Evolutionary conservation across 768 basidiomycete genomes (phyloP).

Genomic region (Nevesoporus exiguus): DNA sequence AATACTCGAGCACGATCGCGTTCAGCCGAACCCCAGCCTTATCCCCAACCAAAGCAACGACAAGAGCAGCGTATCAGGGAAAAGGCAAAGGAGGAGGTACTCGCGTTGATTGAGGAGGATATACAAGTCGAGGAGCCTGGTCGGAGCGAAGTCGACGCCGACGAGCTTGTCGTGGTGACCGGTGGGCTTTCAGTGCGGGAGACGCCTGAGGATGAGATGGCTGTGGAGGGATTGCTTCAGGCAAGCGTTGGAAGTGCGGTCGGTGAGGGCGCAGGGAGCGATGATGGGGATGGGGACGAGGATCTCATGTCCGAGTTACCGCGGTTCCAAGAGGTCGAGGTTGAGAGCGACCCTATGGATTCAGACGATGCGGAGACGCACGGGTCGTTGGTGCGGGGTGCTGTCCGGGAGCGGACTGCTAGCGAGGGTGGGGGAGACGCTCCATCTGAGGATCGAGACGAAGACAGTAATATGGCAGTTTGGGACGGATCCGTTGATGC

Average conservation of each 20-base stretch:
- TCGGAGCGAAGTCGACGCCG: background rate
- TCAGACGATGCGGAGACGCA: slow-evolving; percentile 32
- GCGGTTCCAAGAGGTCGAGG: slow-evolving; percentile 7
- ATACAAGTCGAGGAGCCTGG: background rate
- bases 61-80: background rate
- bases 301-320: background rate
- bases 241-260: background rate
- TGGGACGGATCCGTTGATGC: background rate
- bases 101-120: slow-evolving; percentile 10
- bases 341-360: slow-evolving; percentile 18
- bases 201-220: slow-evolving; percentile 18
- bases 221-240: slow-evolving; percentile 25
- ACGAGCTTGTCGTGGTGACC: background rate
- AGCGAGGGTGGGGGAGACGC: background rate
- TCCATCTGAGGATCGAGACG: background rate
- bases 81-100: slow-evolving; percentile 2
- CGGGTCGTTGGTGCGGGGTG: slow-evolving; percentile 5
- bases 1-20: slow-evolving; percentile 23
- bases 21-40: slow-evolving; percentile 15
- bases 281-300: background rate
- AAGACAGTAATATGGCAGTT: too few relatives aligned
- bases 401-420: background rate
- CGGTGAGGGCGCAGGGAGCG: background rate
- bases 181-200: slow-evolving; percentile 4
- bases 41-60: background rate